Evolutionary conservation across 129 eudicot genomes (phyloP).

Genomic region (Daucus carota): DH1_v3.0 NC_030383.2:10486001-10486500

Average conservation of each 20-base stretch:
- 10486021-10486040: background rate
- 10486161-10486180: background rate
- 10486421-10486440: no score
- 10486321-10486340: no score
- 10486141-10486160: background rate
- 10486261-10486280: no score
- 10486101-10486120: background rate
- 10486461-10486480: background rate
- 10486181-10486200: background rate
- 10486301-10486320: no score
- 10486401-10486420: no score
- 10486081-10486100: background rate
- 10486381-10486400: no score
- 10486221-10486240: background rate
- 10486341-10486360: no score
- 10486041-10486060: background rate
- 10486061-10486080: no score
- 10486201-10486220: no score
- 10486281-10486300: no score
- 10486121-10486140: background rate
- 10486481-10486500: slow-evolving; percentile 3
- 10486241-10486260: background rate
- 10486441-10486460: background rate
- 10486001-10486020: background rate
- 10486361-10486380: no score